Base-by-base conservation (phyloP, 139 green algal genomes). In the Astrephomene gubernaculifera region DNA sequence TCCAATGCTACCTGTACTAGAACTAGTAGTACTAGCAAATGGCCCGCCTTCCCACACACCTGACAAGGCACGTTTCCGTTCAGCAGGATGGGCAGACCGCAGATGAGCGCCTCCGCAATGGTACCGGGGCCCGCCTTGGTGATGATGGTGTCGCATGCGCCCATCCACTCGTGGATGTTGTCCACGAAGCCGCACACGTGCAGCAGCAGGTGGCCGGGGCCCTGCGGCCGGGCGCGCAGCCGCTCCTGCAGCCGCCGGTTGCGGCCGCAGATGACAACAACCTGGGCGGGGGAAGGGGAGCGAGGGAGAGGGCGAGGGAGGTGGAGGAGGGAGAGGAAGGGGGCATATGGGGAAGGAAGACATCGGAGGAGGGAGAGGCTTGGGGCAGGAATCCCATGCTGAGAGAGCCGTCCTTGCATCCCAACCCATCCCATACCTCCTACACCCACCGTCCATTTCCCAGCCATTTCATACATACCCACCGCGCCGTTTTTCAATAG, bases 11-110 rank as follows among this genome's bases (percentile, higher is more conserved):
- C n/a, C n/a, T n/a, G n/a, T n/a, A n/a, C n/a, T n/a, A n/a, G n/a
- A n/a, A n/a, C n/a, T n/a, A n/a, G n/a, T n/a, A n/a, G n/a, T n/a
- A n/a, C n/a, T n/a, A n/a, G n/a, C n/a, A n/a, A n/a, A n/a, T n/a
- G n/a, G n/a, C n/a, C n/a, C n/a, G n/a, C n/a, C n/a, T n/a, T n/a
- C 17, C 35, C 92, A 64, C 93, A 76, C 89, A 99, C 97, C 92
- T 99, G 97, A 79, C 97, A 98, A 17, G 97, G 96, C 44, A 99
- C 91, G 90, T 96, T 98, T 71, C 93, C 96, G 79, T 99, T 99
- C 68, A 99, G 93, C 57, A 99, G 90, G 88, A 99, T 95, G 54
- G 97, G 97, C 73, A 99, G 94, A 1, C 97, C 97, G 39, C 89
- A 94, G 78, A 98, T 98, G 79, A 99, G 93, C 49, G 97, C 94